These are phyloP conservation scores for Backusella macrospora DNA, from an alignment of 192 early-diverging fungal species.

Conservation along the genomic window DNA sequence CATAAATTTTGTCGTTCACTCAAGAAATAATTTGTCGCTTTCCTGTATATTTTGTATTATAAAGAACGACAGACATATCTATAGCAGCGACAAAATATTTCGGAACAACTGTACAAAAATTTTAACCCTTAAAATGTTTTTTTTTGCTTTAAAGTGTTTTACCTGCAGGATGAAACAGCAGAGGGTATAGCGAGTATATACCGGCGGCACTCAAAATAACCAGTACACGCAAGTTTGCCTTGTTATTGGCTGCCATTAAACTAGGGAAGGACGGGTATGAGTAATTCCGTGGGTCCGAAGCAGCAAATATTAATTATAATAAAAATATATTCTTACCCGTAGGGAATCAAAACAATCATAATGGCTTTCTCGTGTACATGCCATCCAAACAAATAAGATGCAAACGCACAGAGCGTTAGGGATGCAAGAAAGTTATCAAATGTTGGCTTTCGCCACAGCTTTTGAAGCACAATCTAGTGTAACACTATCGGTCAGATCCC, in stretches of 20 bases:
- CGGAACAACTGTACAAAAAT: too few species aligned
- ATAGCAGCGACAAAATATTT: too few species aligned
- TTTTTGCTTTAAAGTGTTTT: slow-evolving; percentile 7
- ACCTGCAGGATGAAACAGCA: slow-evolving; percentile 71
- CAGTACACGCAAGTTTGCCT: slow-evolving; percentile 56
- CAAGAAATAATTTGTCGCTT: too few species aligned
- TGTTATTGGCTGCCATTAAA: slow-evolving; percentile 50
- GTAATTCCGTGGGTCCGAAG: background rate
- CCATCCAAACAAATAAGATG: slow-evolving; percentile 95
- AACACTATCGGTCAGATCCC: slow-evolving; percentile 5
- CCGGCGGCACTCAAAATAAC: slow-evolving; percentile 65
- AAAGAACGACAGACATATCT: too few species aligned
- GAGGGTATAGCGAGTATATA: slow-evolving; percentile 67
- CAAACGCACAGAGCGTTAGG: slow-evolving; percentile 79
- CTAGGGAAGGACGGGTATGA: slow-evolving; percentile 39
- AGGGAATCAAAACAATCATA: slow-evolving; percentile 73
- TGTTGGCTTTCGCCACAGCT: slow-evolving; percentile 58
- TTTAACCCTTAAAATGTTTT: background rate
- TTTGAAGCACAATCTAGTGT: slow-evolving; percentile 56
- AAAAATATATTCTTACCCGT: slow-evolving; percentile 46
- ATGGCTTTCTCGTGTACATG: slow-evolving; percentile 99
- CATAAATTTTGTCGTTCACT: too few species aligned
- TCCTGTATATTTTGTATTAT: too few species aligned
- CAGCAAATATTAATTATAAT: background rate
- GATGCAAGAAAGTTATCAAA: slow-evolving; percentile 68